A percentile compares a stretch with the other conserved stretches of the same genome.
These are phyloP conservation scores for Dalbergia oliveri DNA, from an alignment of 306 rosid species.

Conservation along the genomic window DNA sequence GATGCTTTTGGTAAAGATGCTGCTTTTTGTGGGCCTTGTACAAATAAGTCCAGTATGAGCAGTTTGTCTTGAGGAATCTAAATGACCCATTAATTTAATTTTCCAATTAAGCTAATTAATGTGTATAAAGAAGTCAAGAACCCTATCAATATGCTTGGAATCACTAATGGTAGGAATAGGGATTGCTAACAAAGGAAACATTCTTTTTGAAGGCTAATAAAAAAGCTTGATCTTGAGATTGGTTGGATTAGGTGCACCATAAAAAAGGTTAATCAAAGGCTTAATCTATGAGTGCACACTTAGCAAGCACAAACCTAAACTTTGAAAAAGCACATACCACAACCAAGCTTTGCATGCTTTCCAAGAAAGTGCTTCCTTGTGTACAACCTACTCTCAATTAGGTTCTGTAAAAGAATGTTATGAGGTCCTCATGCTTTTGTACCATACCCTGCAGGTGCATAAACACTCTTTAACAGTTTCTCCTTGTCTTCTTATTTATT, in stretches of 20 bases:
- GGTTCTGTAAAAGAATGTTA: slow-evolving; percentile 23
- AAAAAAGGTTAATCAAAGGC: slow-evolving; percentile 10
- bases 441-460: slow-evolving; percentile 11
- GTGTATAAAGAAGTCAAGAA: no score
- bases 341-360: slow-evolving; percentile 37
- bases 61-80: background rate
- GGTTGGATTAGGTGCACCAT: background rate
- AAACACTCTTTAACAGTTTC: slow-evolving; percentile 8
- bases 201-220: background rate
- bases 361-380: slow-evolving; percentile 46
- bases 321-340: background rate
- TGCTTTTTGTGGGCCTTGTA: no score
- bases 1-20: no score
- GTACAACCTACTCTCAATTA: slow-evolving; percentile 53
- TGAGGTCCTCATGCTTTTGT: slow-evolving; percentile 45
- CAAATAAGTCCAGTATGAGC: no score
- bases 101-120: background rate
- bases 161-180: no score
- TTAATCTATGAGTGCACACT: background rate
- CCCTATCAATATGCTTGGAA: no score
- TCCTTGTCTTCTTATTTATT: slow-evolving; percentile 46
- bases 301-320: slow-evolving; percentile 15
- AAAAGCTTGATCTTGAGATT: background rate
- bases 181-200: background rate
- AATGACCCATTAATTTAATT: background rate